These are phyloP conservation scores for Neurospora sp. DNA, from an alignment of 495 filamentous ascomycete species.

Conservation along the genomic window DNA sequence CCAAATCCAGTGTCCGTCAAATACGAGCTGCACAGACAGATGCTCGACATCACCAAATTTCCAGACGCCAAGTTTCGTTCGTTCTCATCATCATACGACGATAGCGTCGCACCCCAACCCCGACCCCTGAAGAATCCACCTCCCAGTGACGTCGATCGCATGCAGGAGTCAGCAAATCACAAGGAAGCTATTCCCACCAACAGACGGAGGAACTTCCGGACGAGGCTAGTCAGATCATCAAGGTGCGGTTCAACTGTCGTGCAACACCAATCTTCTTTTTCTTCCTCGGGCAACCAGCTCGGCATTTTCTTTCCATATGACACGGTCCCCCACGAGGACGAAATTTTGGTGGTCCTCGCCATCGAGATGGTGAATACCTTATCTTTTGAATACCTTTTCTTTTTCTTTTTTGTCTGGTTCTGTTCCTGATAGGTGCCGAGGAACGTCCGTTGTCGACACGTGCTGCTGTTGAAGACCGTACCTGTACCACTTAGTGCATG, in stretches of 20 bases:
- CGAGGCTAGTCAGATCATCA: not conserved
- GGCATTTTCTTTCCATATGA: not conserved
- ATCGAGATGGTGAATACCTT: not conserved
- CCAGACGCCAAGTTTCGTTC: not conserved
- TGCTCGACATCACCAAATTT: not conserved
- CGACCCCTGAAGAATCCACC: not conserved
- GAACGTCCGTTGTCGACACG: not conserved
- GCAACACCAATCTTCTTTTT: not conserved
- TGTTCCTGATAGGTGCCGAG: not conserved
- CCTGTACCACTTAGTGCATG: not conserved
- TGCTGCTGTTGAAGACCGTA: not conserved
- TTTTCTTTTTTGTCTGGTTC: not conserved
- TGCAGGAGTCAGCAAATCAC: not conserved
- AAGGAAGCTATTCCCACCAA: not conserved
- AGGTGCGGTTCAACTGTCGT: not conserved
- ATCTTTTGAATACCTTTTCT: not conserved
- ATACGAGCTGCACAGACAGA: not conserved
- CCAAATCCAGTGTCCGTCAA: too few species aligned
- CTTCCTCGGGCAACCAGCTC: not conserved
- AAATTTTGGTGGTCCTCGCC: not conserved
- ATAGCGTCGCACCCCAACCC: not conserved
- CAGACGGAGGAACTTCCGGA: not conserved
- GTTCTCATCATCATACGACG: not conserved
- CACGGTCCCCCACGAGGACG: not conserved
- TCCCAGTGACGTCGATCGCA: not conserved